Percentiles rank a stretch among this genome's conserved stretches.
Conservation (phyloP, 352 stramenopile genomes). For the Phytophthora pinifolia region DNA sequence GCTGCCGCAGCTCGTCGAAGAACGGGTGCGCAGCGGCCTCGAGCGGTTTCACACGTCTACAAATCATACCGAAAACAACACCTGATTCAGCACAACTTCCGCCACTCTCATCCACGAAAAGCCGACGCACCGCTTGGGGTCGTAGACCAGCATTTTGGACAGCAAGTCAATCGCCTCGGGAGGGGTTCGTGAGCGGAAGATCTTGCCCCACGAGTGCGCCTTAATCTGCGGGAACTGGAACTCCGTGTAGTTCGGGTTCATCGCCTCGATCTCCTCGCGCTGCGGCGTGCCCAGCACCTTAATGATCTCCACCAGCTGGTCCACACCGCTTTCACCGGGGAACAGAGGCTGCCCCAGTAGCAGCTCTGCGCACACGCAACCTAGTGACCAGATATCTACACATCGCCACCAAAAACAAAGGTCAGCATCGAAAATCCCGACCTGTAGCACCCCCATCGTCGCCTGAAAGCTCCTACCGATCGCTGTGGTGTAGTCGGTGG, state of each 20-base stretch:
- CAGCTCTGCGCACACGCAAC: slow-evolving; percentile 98
- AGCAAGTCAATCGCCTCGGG: slow-evolving; percentile 98
- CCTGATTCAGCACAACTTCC: slow-evolving; percentile 3
- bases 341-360: slow-evolving; percentile 98
- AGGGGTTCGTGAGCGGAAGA: slow-evolving; percentile 95
- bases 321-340: slow-evolving; percentile 97
- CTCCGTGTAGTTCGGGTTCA: slow-evolving; percentile 99
- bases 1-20: slow-evolving; percentile 97
- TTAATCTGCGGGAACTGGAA: slow-evolving; percentile 99
- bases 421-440: not conserved
- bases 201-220: slow-evolving; percentile 97
- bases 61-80: slow-evolving; percentile 6
- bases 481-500: slow-evolving; percentile 99
- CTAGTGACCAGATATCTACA: slow-evolving; percentile 94
- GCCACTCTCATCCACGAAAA: not conserved
- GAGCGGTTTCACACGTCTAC: slow-evolving; percentile 72
- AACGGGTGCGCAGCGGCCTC: slow-evolving; percentile 94
- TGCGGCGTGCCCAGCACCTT: slow-evolving; percentile 99
- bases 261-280: slow-evolving; percentile 97
- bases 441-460: not conserved
- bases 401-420: slow-evolving; percentile 29
- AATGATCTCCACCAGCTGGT: slow-evolving; percentile 99
- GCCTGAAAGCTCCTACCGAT: slow-evolving; percentile 72
- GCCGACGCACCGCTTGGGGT: slow-evolving; percentile 88
- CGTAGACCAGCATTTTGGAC: slow-evolving; percentile 97